Percentiles rank a stretch among this genome's conserved stretches.
Evolutionary conservation across 2,329 filamentous ascomycete genomes (phyloP).

Genomic region (Penicillium crustosum): DNA sequence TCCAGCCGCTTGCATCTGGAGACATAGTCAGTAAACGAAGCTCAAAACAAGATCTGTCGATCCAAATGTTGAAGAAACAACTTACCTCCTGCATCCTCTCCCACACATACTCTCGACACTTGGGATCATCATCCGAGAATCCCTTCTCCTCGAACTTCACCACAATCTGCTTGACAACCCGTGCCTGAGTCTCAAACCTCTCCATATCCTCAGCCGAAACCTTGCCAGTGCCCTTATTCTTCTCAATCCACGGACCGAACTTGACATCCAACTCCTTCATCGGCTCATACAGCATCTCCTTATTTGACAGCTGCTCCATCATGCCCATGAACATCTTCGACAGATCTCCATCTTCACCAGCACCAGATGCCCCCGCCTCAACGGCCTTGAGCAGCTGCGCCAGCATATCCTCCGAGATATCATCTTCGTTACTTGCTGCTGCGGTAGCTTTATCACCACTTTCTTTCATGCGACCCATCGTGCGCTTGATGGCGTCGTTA

Average conservation of each 20-base stretch:
- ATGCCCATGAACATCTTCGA: conserved; percentile 94
- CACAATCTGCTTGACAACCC: conserved; percentile 81
- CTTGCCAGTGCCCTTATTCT: conserved; percentile 64
- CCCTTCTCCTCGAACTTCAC: conserved; percentile 77
- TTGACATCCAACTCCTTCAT: conserved; percentile 97
- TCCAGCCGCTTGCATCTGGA: conserved; percentile 92
- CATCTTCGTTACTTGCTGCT: conserved; percentile 61
- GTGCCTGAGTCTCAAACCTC: conserved; percentile 78
- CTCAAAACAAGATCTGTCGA: neutral
- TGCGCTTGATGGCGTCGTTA: conserved; percentile 87
- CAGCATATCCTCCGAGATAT: conserved; percentile 75
- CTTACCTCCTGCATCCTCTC: conserved; percentile 95
- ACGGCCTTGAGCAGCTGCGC: conserved; percentile 92
- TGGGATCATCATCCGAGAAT: conserved; percentile 78
- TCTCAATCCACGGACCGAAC: conserved; percentile 83
- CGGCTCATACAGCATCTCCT: conserved; percentile 96
- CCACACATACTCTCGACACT: conserved; percentile 87
- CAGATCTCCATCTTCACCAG: conserved; percentile 76
- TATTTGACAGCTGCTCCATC: conserved; percentile 99
- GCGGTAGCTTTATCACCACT: conserved; percentile 84
- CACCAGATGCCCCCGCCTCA: conserved; percentile 60
- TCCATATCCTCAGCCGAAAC: conserved; percentile 68
- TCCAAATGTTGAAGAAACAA: conserved; percentile 11
- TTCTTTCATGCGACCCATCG: conserved; percentile 93
- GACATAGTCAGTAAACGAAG: conserved; percentile 13